Percentiles rank a stretch among this genome's conserved stretches.
phyloP scores from a whole-genome alignment of 179 eudicot genomes.

The Silene coronaria region DNA sequence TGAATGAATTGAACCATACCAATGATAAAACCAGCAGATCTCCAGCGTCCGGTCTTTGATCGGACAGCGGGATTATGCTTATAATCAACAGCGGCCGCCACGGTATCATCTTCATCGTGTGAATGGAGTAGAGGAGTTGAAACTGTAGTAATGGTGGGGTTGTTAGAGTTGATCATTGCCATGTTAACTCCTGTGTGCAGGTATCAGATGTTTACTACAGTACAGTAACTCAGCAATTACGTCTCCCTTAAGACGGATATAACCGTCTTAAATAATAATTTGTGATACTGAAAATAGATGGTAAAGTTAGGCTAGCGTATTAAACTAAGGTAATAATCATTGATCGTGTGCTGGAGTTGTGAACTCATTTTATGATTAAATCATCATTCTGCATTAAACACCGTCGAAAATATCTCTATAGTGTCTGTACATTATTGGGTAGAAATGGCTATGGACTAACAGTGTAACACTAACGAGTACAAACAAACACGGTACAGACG shows the following conservation, averaged over 20 bases:
- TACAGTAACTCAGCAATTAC: background rate
- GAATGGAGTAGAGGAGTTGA: constrained; percentile 20
- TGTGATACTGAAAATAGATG: background rate
- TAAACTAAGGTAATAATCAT: too few relatives aligned
- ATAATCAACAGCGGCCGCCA: constrained; percentile 39
- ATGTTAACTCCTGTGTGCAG: background rate
- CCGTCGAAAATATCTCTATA: background rate
- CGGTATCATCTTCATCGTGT: constrained; percentile 14
- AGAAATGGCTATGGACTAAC: too few relatives aligned
- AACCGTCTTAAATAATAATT: too few relatives aligned
- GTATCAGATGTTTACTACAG: background rate
- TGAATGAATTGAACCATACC: constrained; percentile 16
- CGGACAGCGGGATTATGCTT: constrained; percentile 32
- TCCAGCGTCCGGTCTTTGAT: constrained; percentile 47
- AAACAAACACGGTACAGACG: too few relatives aligned
- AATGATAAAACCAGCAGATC: constrained; percentile 47
- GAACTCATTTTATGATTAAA: too few relatives aligned
- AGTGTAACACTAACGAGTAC: too few relatives aligned
- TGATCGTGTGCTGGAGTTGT: background rate
- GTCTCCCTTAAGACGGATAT: too few relatives aligned
- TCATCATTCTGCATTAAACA: background rate
- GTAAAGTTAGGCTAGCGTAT: background rate
- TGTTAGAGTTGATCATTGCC: constrained; percentile 13
- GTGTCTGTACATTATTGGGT: background rate
- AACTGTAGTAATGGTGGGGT: background rate